Evolutionary conservation across 1,284 basidiomycete genomes (phyloP), one percentile per base, ranked within the genome.

Genomic region (Cystobasidiaceae sp.): DNA sequence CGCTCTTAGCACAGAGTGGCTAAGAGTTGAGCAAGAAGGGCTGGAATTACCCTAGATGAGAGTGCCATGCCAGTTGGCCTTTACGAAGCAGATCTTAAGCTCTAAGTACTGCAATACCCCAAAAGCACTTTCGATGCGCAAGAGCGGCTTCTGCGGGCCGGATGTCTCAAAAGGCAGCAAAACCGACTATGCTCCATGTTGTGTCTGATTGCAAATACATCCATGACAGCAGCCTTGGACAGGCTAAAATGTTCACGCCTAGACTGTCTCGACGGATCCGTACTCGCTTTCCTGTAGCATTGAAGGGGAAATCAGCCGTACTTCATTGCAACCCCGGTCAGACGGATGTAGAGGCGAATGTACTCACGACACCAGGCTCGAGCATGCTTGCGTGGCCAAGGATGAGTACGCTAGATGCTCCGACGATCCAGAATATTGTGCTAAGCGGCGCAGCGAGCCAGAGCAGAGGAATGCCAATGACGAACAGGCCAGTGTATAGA

Each of bases 301-400:
- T 28, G 32, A 13, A 30, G 49, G 25, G 48, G 27, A 28, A n/a
- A 21, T 62, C 34, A 62, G 43, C 49, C 4, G 25, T 0, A 21
- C 3, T 28, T 33, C 39, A 39, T 11, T n/a, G 55, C 55, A 21
- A 5, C 3, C 21, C n/a, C n/a, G n/a, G 21, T 33, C 37, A 27
- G 13, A 43, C 19, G 4, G n/a, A 9, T 41, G 6, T n/a, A 4
- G 30, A 51, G 11, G 88, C 84, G 71, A 91, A 92, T 76, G 90
- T 89, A 80, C 88, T 90, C 77, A 90, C 88, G 66, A 93, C 84
- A 28, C 90, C 90, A 11, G 90, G 90, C 77, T 93, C 90, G 68
- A 93, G 84, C 69, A 93, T 74, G 67, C 81, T 83, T 2, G 90
- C 90, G 74, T 93, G 90, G 4, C 81, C 85, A 65, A 93, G 80